These are phyloP conservation scores for Melampsora americana DNA, from an alignment of 1,284 basidiomycete genomes.

Conservation along the genomic window DNA sequence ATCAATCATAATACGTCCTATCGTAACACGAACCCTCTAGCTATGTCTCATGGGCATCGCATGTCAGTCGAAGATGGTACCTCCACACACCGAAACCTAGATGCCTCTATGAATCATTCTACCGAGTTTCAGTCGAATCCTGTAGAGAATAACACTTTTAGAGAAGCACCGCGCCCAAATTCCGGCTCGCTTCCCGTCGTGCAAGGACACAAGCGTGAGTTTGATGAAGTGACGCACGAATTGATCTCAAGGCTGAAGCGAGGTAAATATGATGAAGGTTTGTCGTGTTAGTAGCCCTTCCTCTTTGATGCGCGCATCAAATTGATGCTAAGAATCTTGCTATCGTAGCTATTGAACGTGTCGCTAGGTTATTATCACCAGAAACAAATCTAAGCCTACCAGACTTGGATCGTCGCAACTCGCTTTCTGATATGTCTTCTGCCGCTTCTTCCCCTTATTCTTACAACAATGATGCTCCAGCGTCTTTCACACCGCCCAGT, in stretches of 20 bases:
- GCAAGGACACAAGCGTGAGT: slow-evolving; percentile 28
- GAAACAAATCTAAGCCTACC: slow-evolving; percentile 34
- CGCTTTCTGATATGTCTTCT: slow-evolving; percentile 29
- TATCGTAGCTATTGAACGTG: slow-evolving; percentile 21
- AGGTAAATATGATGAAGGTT: slow-evolving; percentile 29
- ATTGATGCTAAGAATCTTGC: background rate
- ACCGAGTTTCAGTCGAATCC: too few relatives aligned
- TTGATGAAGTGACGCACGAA: slow-evolving; percentile 29
- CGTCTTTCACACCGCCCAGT: slow-evolving; percentile 13
- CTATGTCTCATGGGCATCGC: too few relatives aligned
- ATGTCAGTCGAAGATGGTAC: too few relatives aligned
- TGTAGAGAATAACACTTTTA: too few relatives aligned
- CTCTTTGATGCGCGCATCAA: background rate
- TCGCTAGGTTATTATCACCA: slow-evolving; percentile 20
- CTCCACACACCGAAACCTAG: too few relatives aligned
- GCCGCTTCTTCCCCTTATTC: slow-evolving; percentile 36
- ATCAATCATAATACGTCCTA: too few relatives aligned
- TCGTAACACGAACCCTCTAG: too few relatives aligned
- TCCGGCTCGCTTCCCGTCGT: background rate
- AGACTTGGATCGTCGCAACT: slow-evolving; percentile 29
- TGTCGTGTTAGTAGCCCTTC: slow-evolving; percentile 11
- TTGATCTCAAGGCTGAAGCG: slow-evolving; percentile 33
- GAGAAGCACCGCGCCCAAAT: slow-evolving; percentile 10
- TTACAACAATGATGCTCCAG: slow-evolving; percentile 2
- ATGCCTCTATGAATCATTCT: too few relatives aligned